These are phyloP conservation scores for Cercospora citrullina DNA, from an alignment of 2,329 filamentous ascomycete genomes.

Conservation along the genomic window DNA sequence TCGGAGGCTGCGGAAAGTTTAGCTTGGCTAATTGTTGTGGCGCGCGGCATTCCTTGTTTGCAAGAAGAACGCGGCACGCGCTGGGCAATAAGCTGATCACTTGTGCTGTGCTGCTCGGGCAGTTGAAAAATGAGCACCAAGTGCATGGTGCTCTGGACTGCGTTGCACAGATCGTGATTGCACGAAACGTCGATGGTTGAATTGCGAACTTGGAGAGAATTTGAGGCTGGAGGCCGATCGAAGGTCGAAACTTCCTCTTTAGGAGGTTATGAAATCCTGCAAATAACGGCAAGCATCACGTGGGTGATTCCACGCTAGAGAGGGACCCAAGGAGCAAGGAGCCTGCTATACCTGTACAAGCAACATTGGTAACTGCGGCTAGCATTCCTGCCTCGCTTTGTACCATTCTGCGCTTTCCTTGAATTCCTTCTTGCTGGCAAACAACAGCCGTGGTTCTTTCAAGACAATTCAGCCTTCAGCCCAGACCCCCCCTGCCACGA, in stretches of 20 bases:
- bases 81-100: not conserved
- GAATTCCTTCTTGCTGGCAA: not conserved
- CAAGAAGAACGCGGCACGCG: not conserved
- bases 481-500: not conserved
- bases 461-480: constrained; percentile 4
- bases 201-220: not conserved
- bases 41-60: not conserved
- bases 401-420: not conserved
- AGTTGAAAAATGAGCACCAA: not conserved
- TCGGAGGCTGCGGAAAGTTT: not conserved
- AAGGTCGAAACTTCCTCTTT: not conserved
- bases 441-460: constrained; percentile 5
- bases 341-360: not conserved
- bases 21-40: not conserved
- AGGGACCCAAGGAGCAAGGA: not conserved
- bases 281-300: not conserved
- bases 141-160: not conserved
- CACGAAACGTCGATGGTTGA: not conserved
- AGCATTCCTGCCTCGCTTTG: constrained; percentile 4
- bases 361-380: not conserved
- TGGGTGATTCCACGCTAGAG: not conserved
- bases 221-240: not conserved
- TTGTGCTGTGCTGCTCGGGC: not conserved
- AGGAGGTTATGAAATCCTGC: not conserved
- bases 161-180: not conserved